Base-by-base conservation (phyloP, 768 basidiomycete species). In the Boletus speciosus region DNA sequence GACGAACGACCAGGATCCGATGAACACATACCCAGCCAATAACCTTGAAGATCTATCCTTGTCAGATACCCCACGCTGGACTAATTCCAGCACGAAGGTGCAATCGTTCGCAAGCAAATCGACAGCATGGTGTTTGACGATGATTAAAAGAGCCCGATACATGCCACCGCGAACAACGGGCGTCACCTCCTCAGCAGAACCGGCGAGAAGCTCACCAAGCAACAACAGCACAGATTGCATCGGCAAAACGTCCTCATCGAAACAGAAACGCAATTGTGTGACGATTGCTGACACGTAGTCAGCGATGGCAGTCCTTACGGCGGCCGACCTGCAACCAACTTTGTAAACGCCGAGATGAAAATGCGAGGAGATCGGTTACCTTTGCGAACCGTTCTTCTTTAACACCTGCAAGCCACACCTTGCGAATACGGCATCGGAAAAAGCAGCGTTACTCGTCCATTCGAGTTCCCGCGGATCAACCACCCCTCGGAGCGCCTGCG, bases 11-110 rank as follows among this genome's bases (percentile, higher is more conserved):
- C 25, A 11, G 3, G 4, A 16, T 5, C 21, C 21, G 27, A 35
- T 4, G 19, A 49, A 1, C 37, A 67, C 81, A 60, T 68, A 90
- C 89, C 89, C 90, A 48, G 89, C 85, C 57, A 76, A 73, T 15
- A 91, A 64, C 36, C 89, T 79, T 21, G 84, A 80, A 39, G 75
- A 77, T 51, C 89, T 76, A 57, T 86, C 79, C 37, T 63, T 67
- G 58, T 86, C 79, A 10, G 64, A 72, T 55, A 88, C 66, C 4
- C 83, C 85, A 21, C 68, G 69, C 47, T 77, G 73, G 8, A 83
- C 64, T 6, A 81, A 58, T 25, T 78, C 68, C 7, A 68, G 55
- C 4, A 73, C 58, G 32, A 69, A 57, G 5, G 72, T 68, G n/a
- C 73, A 54, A 21, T 66, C 57, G 2, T 69, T 65, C 12, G 66